Evolutionary conservation across 1,139 yeast genomes (phyloP).

Genomic region (Wickerhamomyces sp.): DNA sequence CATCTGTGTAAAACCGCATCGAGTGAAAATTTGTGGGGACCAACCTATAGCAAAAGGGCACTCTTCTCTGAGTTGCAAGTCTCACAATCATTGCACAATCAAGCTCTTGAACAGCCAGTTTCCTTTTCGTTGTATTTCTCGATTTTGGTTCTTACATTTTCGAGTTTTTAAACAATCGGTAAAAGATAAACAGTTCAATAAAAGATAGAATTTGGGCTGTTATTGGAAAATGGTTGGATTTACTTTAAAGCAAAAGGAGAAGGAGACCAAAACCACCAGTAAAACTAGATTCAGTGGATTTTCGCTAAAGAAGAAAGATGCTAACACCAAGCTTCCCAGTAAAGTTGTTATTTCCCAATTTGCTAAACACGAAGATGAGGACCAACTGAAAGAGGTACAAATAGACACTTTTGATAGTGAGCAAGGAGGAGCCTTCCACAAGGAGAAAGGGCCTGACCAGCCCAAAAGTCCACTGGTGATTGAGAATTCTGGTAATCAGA

Average conservation of each 20-base stretch:
- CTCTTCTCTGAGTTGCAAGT: no score
- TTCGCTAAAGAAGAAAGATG: slow-evolving; percentile 16
- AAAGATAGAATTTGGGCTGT: no score
- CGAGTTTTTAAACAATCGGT: no score
- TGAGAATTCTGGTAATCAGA: slow-evolving; percentile 25
- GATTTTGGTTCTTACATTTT: no score
- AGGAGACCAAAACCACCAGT: background rate
- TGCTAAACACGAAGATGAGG: slow-evolving; percentile 30
- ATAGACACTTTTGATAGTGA: slow-evolving; percentile 25
- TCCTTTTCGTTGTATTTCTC: no score
- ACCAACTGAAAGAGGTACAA: slow-evolving; percentile 18
- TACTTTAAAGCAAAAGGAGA: slow-evolving; percentile 20
- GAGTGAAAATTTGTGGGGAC: no score
- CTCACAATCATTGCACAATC: no score
- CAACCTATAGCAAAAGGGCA: no score
- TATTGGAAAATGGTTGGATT: slow-evolving; percentile 20
- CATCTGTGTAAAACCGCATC: no score
- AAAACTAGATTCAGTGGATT: slow-evolving; percentile 21
- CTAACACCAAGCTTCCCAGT: background rate
- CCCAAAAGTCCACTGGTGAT: slow-evolving; percentile 22
- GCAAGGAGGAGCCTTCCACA: slow-evolving; percentile 20
- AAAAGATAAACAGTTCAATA: no score
- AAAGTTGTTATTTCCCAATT: slow-evolving; percentile 26
- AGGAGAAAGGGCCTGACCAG: slow-evolving; percentile 11
- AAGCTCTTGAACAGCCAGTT: no score